Evolutionary conservation across 2,329 filamentous ascomycete genomes (phyloP).

Genomic region (Calonectria ilicicola): DNA sequence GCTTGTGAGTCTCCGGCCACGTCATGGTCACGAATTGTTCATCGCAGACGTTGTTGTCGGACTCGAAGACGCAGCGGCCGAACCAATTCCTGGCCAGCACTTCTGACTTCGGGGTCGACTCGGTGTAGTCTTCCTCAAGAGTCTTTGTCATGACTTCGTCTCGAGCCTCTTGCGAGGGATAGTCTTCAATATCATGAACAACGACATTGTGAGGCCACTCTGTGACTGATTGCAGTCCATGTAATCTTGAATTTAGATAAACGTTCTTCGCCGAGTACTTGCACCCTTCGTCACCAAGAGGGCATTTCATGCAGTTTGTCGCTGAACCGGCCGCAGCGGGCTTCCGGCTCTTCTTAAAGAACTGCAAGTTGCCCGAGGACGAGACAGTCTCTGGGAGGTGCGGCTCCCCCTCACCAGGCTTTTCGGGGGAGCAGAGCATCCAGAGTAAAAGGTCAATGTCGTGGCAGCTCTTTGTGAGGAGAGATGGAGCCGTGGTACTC

Average conservation of each 20-base stretch:
- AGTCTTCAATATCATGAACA: slow-evolving; percentile 91
- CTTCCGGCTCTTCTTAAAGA: slow-evolving; percentile 82
- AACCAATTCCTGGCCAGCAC: slow-evolving; percentile 77
- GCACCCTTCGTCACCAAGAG: slow-evolving; percentile 75
- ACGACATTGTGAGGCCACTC: slow-evolving; percentile 90
- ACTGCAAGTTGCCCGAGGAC: slow-evolving; percentile 81
- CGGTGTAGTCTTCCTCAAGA: slow-evolving; percentile 66
- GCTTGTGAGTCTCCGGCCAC: slow-evolving; percentile 79
- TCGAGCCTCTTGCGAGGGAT: slow-evolving; percentile 58
- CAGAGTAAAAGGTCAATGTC: slow-evolving; percentile 95
- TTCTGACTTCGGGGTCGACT: slow-evolving; percentile 59
- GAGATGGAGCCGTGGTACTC: slow-evolving; percentile 79
- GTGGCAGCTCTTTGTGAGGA: slow-evolving; percentile 96
- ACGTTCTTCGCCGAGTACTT: slow-evolving; percentile 88
- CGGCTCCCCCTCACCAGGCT: slow-evolving; percentile 58
- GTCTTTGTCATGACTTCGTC: slow-evolving; percentile 55
- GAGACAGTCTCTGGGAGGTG: slow-evolving; percentile 83
- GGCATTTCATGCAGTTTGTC: slow-evolving; percentile 88
- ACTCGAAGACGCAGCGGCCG: slow-evolving; percentile 94
- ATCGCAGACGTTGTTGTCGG: slow-evolving; percentile 93
- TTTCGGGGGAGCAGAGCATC: slow-evolving; percentile 81
- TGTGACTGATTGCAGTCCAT: slow-evolving; percentile 73
- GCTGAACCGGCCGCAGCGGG: slow-evolving; percentile 78
- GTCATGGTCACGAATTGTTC: slow-evolving; percentile 90
- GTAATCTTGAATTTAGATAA: slow-evolving; percentile 76